Evolutionary conservation across 768 basidiomycete species (phyloP).

Genomic region (Flagelloscypha sp.): DNA sequence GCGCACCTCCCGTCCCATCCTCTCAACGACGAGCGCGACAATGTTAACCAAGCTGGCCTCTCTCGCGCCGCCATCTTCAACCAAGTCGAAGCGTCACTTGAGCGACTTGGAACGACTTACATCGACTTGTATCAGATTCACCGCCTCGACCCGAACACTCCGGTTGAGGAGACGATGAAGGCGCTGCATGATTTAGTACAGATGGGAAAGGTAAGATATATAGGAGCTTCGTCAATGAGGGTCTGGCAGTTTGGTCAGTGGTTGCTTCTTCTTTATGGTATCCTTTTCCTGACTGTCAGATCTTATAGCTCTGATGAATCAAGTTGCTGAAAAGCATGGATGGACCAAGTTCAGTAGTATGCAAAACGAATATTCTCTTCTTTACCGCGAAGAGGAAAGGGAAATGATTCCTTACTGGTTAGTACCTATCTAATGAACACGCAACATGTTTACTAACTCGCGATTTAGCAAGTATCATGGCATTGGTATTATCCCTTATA

Average conservation of each 20-base stretch:
- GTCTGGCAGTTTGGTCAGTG: conserved; percentile 20
- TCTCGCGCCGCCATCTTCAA: conserved; percentile 14
- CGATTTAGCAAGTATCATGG: conserved; percentile 30
- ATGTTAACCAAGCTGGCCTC: conserved; percentile 12
- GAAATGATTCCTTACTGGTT: conserved; percentile 24
- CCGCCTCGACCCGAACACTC: conserved; percentile 20
- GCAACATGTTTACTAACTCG: background rate
- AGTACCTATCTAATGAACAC: too few species aligned
- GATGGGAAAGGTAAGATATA: conserved; percentile 27
- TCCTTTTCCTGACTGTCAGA: too few species aligned
- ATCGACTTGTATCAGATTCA: conserved; percentile 27
- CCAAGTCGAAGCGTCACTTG: conserved; percentile 12
- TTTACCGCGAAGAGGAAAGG: conserved; percentile 38
- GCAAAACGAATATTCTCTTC: conserved; percentile 35
- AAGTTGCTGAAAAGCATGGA: conserved; percentile 25
- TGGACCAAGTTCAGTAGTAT: conserved; percentile 40
- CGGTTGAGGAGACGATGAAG: conserved; percentile 29
- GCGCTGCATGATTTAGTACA: conserved; percentile 32
- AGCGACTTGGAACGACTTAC: conserved; percentile 13
- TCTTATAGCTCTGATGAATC: conserved; percentile 17
- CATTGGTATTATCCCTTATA: conserved; percentile 38
- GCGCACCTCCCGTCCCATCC: rapidly evolving
- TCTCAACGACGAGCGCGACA: conserved; percentile 6
- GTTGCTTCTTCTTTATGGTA: background rate
- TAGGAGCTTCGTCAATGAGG: conserved; percentile 10